phyloP scores from a whole-genome alignment of 2,329 filamentous ascomycete genomes.

The Exophiala viscosa region DNA sequence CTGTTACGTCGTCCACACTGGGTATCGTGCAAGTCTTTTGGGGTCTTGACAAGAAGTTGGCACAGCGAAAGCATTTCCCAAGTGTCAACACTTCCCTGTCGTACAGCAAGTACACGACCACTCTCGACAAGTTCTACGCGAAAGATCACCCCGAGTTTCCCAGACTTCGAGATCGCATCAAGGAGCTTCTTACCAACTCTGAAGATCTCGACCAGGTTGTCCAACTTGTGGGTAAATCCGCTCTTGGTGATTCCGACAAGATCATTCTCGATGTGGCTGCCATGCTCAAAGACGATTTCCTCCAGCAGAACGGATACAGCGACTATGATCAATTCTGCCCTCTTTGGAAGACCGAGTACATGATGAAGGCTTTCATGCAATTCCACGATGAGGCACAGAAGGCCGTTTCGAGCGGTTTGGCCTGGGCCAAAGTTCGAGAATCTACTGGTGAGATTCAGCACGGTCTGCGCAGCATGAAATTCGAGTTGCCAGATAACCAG shows the following conservation, averaged over 20 bases:
- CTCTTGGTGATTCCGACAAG: conserved; percentile 93
- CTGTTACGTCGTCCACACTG: conserved; percentile 88
- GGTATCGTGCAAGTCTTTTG: conserved; percentile 99
- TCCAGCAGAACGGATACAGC: conserved; percentile 98
- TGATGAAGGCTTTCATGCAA: conserved; percentile 99
- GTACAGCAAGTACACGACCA: conserved; percentile 92
- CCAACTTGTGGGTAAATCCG: conserved; percentile 95
- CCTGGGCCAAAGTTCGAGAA: conserved; percentile 89
- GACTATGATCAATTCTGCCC: conserved; percentile 99
- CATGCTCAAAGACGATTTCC: conserved; percentile 94
- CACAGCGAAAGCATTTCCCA: conserved; percentile 97
- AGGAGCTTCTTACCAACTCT: conserved; percentile 86
- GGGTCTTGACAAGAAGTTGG: conserved; percentile 99
- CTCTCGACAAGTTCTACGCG: conserved; percentile 90
- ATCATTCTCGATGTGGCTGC: conserved; percentile 91
- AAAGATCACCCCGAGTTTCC: conserved; percentile 94
- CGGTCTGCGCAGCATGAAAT: conserved; percentile 88
- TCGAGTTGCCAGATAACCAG: conserved; percentile 85
- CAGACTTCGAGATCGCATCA: conserved; percentile 84
- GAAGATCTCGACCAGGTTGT: conserved; percentile 98
- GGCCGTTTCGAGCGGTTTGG: conserved; percentile 83
- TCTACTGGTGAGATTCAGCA: conserved; percentile 81
- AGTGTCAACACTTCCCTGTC: conserved; percentile 93
- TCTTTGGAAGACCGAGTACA: conserved; percentile 99
- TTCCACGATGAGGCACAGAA: conserved; percentile 98